Base-by-base conservation (phyloP, 768 basidiomycete genomes). In the Roridomyces roridus region DNA sequence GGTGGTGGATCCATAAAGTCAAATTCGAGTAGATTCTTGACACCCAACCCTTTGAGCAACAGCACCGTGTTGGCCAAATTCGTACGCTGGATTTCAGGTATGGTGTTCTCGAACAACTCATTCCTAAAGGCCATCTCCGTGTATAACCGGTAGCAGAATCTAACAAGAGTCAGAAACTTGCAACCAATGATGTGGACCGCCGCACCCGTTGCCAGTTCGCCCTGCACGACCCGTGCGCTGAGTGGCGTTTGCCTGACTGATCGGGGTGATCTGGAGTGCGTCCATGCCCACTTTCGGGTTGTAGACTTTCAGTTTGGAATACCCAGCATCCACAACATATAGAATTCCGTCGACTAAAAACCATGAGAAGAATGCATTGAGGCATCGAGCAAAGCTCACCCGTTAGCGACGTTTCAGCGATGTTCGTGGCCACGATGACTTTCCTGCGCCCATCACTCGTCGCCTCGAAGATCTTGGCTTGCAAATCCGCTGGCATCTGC, bases 1-100 rank as follows among this genome's bases (percentile, higher is more conserved):
- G 97, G 97, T 20, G 97, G 97, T n/a, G 97, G 97, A 70, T 99
- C 97, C 97, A 99, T 98, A 70, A 99, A 99, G 74, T 98, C 96
- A 68, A 98, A 99, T 73, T 99, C 96, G 20, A 99, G 82, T 37
- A 98, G 74, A 69, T 98, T 94, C 78, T 97, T 97, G 37, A 99
- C 97, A 10, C 97, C 96, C 6, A 99, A 80, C 4, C 96, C 96
- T 70, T 98, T 99, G 55, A 99, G 80, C 34, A 98, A 74, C 20
- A 98, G 74, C 0, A 98, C 97, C 0, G 96, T 99, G 67, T 99
- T 98, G 18, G 97, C 96, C 52, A 99, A 74, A 73, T 99, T 98
- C 10, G 97, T 99, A 42, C 97, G 81, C 72, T 99, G 97, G 51
- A 99, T 99, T 75, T 99, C 97, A 3, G 97, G 97, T 62, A 99